Evolutionary conservation across 352 stramenopile genomes (phyloP).

Genomic region (Pythium aphanidermatum): DNA sequence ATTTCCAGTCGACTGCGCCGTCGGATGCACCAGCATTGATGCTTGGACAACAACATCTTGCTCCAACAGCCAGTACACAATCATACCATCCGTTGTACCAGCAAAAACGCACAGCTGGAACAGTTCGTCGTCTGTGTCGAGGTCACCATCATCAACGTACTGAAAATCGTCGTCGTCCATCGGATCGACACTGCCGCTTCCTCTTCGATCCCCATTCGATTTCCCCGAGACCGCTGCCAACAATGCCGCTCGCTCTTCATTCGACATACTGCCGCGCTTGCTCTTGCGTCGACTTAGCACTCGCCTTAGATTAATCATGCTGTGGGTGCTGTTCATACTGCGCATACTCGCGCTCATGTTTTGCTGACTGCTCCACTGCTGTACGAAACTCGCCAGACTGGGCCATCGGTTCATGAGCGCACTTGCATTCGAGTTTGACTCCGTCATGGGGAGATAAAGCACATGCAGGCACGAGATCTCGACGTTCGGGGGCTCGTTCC

Average conservation of each 20-base stretch:
- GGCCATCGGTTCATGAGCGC: constrained; percentile 25
- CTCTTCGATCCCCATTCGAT: constrained; percentile 9
- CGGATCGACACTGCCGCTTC: constrained; percentile 3
- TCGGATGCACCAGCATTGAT: constrained; percentile 47
- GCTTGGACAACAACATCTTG: constrained; percentile 53
- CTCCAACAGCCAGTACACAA: constrained; percentile 74
- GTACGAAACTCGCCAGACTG: constrained; percentile 26
- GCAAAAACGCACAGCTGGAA: constrained; percentile 67
- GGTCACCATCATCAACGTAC: constrained; percentile 30
- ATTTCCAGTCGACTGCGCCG: not conserved
- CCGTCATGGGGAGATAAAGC: constrained; percentile 49
- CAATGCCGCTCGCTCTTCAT: constrained; percentile 5
- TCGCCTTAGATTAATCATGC: constrained; percentile 21
- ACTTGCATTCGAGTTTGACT: constrained; percentile 65
- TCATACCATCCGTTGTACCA: constrained; percentile 50
- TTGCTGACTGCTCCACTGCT: constrained; percentile 23
- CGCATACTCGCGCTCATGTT: constrained; percentile 7
- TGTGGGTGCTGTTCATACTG: constrained; percentile 16
- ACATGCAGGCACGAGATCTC: constrained; percentile 54
- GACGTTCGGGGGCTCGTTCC: constrained; percentile 45
- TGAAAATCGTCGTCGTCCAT: constrained; percentile 27
- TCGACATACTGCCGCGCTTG: constrained; percentile 14
- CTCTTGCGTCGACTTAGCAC: constrained; percentile 22
- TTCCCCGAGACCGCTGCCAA: not conserved
- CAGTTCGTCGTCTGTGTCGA: constrained; percentile 26